Evolutionary conservation across 129 eudicot genomes (phyloP).

Genomic region (Arctium lappa): DNA sequence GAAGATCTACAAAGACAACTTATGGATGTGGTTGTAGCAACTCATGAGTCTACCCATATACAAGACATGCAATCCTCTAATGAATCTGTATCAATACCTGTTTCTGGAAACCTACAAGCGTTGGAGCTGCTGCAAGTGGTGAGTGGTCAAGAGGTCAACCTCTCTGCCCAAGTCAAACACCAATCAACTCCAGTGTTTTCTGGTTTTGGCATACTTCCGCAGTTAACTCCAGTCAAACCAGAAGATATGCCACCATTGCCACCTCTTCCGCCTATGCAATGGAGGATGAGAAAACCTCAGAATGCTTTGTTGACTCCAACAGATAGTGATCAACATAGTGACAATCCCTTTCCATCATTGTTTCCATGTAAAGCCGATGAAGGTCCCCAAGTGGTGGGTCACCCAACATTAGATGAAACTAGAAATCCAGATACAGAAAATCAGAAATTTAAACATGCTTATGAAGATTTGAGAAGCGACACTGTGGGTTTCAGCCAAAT

Average conservation of each 20-base stretch:
- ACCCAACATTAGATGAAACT: conserved; percentile 1
- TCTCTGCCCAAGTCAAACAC: conserved; percentile 21
- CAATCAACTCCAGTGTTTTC: conserved; percentile 33
- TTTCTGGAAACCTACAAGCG: conserved; percentile 11
- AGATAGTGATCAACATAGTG: conserved; percentile 21
- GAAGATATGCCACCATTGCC: conserved; percentile 75
- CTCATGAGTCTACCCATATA: conserved; percentile 12
- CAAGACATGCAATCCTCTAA: conserved; percentile 7
- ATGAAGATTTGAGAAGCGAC: neutral
- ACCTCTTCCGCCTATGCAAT: conserved; percentile 92
- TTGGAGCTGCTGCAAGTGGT: neutral
- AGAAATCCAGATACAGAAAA: conserved; percentile 1
- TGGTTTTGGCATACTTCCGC: conserved; percentile 34
- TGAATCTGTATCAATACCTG: conserved; percentile 4
- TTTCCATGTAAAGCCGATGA: conserved; percentile 23
- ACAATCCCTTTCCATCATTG: conserved; percentile 25
- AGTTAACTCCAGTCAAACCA: conserved; percentile 34
- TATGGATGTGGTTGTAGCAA: conserved; percentile 2
- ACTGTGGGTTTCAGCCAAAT: conserved; percentile 6
- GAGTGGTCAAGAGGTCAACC: conserved; percentile 15
- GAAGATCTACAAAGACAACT: conserved; percentile 14
- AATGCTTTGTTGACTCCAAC: conserved; percentile 37
- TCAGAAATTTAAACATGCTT: conserved; percentile 12
- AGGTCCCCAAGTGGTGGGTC: conserved; percentile 7
- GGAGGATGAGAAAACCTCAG: conserved; percentile 67